These are phyloP conservation scores for Mucor piriformis DNA, from an alignment of 371 early-diverging fungal species.

Conservation along the genomic window DNA sequence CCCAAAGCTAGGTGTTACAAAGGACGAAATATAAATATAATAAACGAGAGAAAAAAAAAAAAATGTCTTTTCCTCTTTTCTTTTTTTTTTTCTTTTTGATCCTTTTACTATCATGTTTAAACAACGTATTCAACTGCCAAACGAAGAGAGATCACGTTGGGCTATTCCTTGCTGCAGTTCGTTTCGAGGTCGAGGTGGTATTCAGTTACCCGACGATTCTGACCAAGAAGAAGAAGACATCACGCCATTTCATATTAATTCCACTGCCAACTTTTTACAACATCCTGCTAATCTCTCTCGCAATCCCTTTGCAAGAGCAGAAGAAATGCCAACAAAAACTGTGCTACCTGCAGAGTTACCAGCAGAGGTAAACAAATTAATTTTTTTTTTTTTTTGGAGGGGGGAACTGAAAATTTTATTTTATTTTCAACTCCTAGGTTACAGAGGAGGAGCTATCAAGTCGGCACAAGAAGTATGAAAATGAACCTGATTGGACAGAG, in stretches of 20 bases:
- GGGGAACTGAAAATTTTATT: no score
- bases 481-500: constrained; percentile 32
- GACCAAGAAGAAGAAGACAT: constrained; percentile 5
- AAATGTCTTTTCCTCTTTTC: not conserved
- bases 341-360: not conserved
- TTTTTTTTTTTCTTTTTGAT: not conserved
- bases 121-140: not conserved
- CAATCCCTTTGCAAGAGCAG: constrained; percentile 24
- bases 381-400: no score
- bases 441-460: constrained; percentile 19
- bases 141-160: not conserved
- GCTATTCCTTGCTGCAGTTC: constrained; percentile 22
- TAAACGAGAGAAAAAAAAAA: no score
- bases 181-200: constrained; percentile 5
- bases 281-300: constrained; percentile 6
- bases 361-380: not conserved
- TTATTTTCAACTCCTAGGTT: not conserved
- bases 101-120: not conserved
- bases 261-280: constrained; percentile 4
- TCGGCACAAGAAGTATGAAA: constrained; percentile 16
- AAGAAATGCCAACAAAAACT: not conserved
- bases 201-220: constrained; percentile 28
- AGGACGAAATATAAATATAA: no score
- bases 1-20: no score
- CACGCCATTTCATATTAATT: not conserved